Evolutionary conservation across 768 basidiomycete species (phyloP), one percentile per base, ranked within the genome.

Genomic region (Lentinula edodes): DNA sequence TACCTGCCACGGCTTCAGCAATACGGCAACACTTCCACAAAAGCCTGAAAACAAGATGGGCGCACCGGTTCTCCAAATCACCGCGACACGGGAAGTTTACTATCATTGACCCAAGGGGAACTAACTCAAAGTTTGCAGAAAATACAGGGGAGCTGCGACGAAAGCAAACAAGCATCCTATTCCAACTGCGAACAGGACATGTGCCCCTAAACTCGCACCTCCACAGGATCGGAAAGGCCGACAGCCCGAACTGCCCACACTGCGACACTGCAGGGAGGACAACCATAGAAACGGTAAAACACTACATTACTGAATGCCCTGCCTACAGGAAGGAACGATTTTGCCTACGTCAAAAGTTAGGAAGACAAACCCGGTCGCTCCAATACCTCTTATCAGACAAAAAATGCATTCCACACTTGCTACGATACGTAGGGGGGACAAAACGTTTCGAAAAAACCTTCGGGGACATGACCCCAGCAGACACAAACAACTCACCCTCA

Each of bases 111-210:
- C 2, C 2, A 13, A n/a, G 1, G 5, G 41, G 41, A 23, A 32
- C 12, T 7, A 18, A n/a, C 18, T 43, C 39, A 15, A 18, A 32
- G 7, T 41, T 57, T 20, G 6, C 20, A 6, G 39, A 57, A 23
- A 53, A n/a, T 57, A 12, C 42, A 13, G 35, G 36, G 5, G 36
- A n/a, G 0, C 51, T 70, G 7, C 61, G 62, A 0, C 42, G 65
- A 12, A 34, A 48, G 3, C 63, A 68, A 12, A 59, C 67, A 23
- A 61, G 62, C 15, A 16, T 70, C 1, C 62, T 74, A 10, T 59
- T 71, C n/a, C 73, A 74, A 42, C 68, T 76, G 5, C 56, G 72
- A 2, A 70, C 71, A 2, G 69, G 70, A 2, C 74, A 75, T 50
- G 60, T 59, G 2, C 66, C 68, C 0, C 68, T 75, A 0, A 66